Evolutionary conservation across 176 grass and related monocot species (phyloP).

Genomic region (Cymbopogon citratus): DNA sequence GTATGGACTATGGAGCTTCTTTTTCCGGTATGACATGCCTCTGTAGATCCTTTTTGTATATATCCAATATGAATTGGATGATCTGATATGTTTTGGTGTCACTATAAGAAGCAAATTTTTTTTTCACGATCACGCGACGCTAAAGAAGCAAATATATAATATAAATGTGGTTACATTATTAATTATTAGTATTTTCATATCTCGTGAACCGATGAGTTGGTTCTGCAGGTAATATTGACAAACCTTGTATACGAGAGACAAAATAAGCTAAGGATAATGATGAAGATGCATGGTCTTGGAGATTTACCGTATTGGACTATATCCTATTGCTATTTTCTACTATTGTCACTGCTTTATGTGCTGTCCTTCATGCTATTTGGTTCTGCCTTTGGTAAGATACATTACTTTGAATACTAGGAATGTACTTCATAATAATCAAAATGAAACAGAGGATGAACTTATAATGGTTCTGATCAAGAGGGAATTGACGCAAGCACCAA

Average conservation of each 20-base stretch:
- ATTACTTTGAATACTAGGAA: not conserved
- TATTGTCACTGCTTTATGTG: conserved; percentile 57
- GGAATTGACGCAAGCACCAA: not conserved
- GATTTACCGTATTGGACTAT: conserved; percentile 82
- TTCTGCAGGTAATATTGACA: conserved; percentile 60
- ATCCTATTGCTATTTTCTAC: conserved; percentile 75
- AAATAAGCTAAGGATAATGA: conserved; percentile 77
- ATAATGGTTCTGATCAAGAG: not conserved
- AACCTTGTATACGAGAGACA: conserved; percentile 72
- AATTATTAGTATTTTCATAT: not conserved
- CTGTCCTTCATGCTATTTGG: conserved; percentile 75
- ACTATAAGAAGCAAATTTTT: not conserved
- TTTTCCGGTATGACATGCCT: conserved; percentile 44
- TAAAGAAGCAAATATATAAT: too few species aligned
- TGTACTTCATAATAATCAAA: conserved; percentile 3
- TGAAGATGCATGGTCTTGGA: conserved; percentile 90
- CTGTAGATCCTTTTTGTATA: not conserved
- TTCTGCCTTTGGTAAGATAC: conserved; percentile 48
- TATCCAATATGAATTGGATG: not conserved
- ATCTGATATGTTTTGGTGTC: not conserved
- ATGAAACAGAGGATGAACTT: not conserved
- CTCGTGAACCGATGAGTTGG: conserved; percentile 8
- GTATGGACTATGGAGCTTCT: conserved; percentile 47
- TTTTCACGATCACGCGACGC: too few species aligned
- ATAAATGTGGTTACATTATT: not conserved